Evolutionary conservation across 306 rosid species (phyloP).

Genomic region (Dryas alaskensis): DNA sequence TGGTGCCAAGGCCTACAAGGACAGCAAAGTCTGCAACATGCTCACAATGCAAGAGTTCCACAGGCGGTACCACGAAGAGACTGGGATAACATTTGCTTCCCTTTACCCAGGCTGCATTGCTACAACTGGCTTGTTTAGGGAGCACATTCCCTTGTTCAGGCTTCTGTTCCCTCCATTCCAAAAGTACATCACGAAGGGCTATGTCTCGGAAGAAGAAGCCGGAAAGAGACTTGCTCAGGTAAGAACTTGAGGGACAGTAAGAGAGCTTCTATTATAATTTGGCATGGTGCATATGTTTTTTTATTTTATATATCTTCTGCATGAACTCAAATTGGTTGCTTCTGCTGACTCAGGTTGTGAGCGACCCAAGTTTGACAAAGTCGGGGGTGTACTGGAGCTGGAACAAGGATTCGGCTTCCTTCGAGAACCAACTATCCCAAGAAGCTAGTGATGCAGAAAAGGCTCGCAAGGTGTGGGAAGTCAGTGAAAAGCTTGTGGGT

Average conservation of each 20-base stretch:
- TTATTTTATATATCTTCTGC: neutral
- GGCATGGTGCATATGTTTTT: conserved; percentile 7
- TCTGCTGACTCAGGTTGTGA: conserved; percentile 64
- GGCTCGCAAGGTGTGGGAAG: conserved; percentile 92
- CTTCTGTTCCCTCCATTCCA: conserved; percentile 95
- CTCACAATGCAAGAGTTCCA: conserved; percentile 96
- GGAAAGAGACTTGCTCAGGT: conserved; percentile 99
- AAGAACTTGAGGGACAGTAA: neutral
- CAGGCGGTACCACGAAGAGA: conserved; percentile 78
- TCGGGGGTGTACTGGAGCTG: conserved; percentile 99
- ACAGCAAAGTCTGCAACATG: conserved; percentile 99
- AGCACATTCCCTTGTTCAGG: conserved; percentile 94
- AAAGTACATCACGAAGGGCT: conserved; percentile 93
- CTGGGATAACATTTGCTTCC: conserved; percentile 86
- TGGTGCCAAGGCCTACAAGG: conserved; percentile 99
- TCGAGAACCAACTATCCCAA: conserved; percentile 83
- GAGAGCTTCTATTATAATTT: neutral
- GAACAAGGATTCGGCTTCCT: conserved; percentile 89
- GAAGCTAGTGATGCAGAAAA: conserved; percentile 85
- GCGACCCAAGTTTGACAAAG: conserved; percentile 91
- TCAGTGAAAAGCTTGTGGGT: conserved; percentile 95
- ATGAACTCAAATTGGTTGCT: conserved; percentile 14
- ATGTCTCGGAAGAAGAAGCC: conserved; percentile 90
- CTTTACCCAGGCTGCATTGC: conserved; percentile 99
- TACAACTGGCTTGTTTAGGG: conserved; percentile 93